Conservation (phyloP, 2,329 filamentous ascomycete genomes). For the Shiraia sp. region DNA sequence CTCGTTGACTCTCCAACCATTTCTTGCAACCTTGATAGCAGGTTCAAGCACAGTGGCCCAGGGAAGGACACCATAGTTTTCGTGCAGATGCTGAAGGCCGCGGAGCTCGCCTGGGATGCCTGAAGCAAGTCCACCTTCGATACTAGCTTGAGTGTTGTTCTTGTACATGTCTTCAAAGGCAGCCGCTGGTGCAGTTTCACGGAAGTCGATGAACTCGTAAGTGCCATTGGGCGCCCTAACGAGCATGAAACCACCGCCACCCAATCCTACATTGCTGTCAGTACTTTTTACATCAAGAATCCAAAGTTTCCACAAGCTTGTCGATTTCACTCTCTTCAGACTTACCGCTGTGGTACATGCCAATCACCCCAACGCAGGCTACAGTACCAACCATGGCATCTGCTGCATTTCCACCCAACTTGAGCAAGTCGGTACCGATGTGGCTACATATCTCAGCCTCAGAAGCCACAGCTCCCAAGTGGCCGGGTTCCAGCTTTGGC, state of each 20-base stretch:
- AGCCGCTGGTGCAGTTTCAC: constrained; percentile 82
- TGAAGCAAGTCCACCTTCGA: constrained; percentile 69
- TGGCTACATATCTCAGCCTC: constrained; percentile 50
- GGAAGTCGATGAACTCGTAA: constrained; percentile 87
- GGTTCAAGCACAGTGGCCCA: constrained; percentile 71
- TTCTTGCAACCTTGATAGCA: constrained; percentile 69
- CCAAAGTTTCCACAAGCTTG: too few relatives aligned
- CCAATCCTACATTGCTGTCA: constrained; percentile 65
- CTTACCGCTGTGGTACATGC: constrained; percentile 52
- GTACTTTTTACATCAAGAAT: not conserved
- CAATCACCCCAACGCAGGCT: constrained; percentile 53
- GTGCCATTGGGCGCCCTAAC: constrained; percentile 72
- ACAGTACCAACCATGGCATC: constrained; percentile 54
- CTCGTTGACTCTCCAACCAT: constrained; percentile 64
- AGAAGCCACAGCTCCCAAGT: constrained; percentile 52
- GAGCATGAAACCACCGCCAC: constrained; percentile 88
- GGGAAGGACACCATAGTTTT: constrained; percentile 63
- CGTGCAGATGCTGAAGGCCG: constrained; percentile 78
- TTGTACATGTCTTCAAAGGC: constrained; percentile 85
- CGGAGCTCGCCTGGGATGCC: constrained; percentile 75
- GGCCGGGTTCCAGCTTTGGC: constrained; percentile 21
- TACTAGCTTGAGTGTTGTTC: constrained; percentile 67
- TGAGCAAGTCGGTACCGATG: constrained; percentile 53
- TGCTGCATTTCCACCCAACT: constrained; percentile 56
- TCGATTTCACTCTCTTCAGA: too few relatives aligned